These are phyloP conservation scores for Termitomyces sp. DNA, from an alignment of 768 basidiomycete species.

Conservation along the genomic window DNA sequence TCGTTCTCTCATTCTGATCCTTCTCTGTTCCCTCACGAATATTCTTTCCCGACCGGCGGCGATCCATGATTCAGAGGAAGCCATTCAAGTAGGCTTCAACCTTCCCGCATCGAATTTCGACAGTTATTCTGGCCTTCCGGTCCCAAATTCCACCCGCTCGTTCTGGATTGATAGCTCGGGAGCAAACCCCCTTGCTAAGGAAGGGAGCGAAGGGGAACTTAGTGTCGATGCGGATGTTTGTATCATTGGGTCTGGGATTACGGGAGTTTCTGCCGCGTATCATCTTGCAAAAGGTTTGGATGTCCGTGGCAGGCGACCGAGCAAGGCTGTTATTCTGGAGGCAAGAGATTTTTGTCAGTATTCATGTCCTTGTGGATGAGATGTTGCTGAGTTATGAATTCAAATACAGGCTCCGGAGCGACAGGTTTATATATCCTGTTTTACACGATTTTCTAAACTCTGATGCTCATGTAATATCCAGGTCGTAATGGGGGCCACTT, in stretches of 20 bases:
- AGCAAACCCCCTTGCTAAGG: constrained; percentile 60
- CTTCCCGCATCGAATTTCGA: background rate
- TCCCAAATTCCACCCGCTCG: constrained; percentile 58
- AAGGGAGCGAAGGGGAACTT: constrained; percentile 61
- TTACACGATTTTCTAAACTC: background rate
- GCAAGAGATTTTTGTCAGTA: constrained; percentile 76
- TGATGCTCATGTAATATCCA: constrained; percentile 18
- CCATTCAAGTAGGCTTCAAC: constrained; percentile 5
- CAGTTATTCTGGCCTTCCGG: constrained; percentile 34
- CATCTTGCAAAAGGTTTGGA: constrained; percentile 45
- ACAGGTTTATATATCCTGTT: constrained; percentile 51
- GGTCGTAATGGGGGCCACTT: constrained; percentile 83
- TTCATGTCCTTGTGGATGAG: background rate
- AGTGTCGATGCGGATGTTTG: constrained; percentile 63
- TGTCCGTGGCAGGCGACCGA: constrained; percentile 7
- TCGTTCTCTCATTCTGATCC: background rate
- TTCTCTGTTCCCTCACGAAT: background rate
- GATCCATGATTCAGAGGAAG: constrained; percentile 1
- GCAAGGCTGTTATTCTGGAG: constrained; percentile 54
- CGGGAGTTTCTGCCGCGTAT: constrained; percentile 70
- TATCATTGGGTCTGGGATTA: constrained; percentile 78
- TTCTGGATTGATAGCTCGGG: constrained; percentile 64
- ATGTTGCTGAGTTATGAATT: background rate
- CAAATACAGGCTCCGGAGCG: constrained; percentile 57
- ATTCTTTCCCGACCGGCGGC: constrained; percentile 1